These are phyloP conservation scores for Cryptococcus neoformans DNA, from an alignment of 1,284 basidiomycete species.

Conservation along the genomic window DNA sequence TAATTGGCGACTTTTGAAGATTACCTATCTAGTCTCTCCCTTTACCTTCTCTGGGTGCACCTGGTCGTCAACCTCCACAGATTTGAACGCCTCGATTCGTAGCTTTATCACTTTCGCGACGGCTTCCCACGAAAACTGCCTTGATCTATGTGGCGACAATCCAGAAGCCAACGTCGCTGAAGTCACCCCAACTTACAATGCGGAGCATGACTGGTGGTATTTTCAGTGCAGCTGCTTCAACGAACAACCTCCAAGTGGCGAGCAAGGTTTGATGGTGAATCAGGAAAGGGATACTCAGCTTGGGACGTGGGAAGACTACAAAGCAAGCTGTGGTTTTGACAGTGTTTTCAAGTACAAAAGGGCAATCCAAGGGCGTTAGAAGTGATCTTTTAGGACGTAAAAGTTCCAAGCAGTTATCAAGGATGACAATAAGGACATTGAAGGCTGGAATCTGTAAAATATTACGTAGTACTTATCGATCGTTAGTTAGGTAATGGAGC, in stretches of 20 bases:
- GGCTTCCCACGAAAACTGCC: not conserved
- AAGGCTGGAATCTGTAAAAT: too few relatives aligned
- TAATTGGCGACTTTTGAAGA: not conserved
- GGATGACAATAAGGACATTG: too few relatives aligned
- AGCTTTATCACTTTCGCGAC: not conserved
- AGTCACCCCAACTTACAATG: not conserved
- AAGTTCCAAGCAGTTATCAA: too few relatives aligned
- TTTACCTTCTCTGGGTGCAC: slow-evolving; percentile 3
- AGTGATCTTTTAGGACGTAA: too few relatives aligned
- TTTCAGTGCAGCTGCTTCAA: not conserved
- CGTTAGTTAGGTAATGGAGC: too few relatives aligned
- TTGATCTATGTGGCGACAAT: not conserved
- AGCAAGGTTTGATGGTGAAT: too few relatives aligned
- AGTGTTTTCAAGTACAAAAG: not conserved
- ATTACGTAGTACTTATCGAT: too few relatives aligned
- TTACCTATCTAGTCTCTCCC: slow-evolving; percentile 2
- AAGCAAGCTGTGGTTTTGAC: not conserved
- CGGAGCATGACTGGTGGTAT: slow-evolving; percentile 1
- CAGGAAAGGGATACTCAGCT: too few relatives aligned
- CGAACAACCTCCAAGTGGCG: too few relatives aligned
- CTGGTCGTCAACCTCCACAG: not conserved
- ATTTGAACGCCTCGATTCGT: too few relatives aligned
- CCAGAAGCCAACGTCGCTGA: not conserved
- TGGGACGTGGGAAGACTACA: not conserved
- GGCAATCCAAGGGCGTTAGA: not conserved